Evolutionary conservation across 1,284 basidiomycete species (phyloP).

Genomic region (Ceratobasidium sp.): DNA sequence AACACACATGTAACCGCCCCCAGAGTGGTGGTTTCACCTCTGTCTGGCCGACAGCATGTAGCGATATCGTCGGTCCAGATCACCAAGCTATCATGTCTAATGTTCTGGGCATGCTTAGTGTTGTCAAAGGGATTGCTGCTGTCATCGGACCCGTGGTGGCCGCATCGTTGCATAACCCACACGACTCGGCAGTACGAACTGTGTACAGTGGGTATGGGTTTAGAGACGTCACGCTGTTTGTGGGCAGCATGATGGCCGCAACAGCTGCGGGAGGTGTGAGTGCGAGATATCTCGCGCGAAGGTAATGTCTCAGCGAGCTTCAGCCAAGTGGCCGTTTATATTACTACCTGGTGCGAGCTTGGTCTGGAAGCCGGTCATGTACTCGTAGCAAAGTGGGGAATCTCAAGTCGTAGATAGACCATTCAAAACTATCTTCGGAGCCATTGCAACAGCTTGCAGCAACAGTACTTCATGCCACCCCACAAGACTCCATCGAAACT

Average conservation of each 20-base stretch:
- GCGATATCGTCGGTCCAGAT: conserved; percentile 43
- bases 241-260: conserved; percentile 47
- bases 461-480: no score
- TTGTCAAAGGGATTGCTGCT: conserved; percentile 31
- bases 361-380: no score
- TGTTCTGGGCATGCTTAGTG: conserved; percentile 26
- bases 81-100: conserved; percentile 21
- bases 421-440: no score
- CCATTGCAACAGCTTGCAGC: no score
- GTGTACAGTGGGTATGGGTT: conserved; percentile 43
- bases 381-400: no score
- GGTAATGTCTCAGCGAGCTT: no score
- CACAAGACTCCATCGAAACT: no score
- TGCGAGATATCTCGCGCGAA: no score
- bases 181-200: conserved; percentile 4
- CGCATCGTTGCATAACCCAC: conserved; percentile 7
- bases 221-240: conserved; percentile 44
- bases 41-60: conserved; percentile 38
- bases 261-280: conserved; percentile 31
- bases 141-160: conserved; percentile 35
- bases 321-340: no score
- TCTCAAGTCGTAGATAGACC: no score
- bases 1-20: background rate
- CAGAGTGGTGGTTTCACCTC: conserved; percentile 46
- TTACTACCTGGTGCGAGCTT: no score